Evolutionary conservation across 2,329 filamentous ascomycete species (phyloP).

Genomic region (Dryadomyces quercivorus): DNA sequence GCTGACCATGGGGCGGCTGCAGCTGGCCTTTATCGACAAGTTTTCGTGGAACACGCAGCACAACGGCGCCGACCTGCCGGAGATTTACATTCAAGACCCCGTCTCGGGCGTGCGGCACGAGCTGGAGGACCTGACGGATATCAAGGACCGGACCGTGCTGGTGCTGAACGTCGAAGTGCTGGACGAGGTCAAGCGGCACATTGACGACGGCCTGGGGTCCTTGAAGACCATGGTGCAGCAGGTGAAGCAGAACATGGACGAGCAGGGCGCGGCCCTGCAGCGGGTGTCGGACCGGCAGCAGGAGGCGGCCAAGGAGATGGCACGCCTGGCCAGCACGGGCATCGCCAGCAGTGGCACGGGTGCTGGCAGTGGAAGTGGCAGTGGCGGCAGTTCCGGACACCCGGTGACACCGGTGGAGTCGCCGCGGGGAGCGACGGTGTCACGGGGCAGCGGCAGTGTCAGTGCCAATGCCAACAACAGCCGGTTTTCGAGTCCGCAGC

Average conservation of each 20-base stretch:
- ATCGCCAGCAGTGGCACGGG: neutral
- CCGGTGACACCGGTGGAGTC: constrained; percentile 30
- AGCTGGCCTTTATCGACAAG: constrained; percentile 96
- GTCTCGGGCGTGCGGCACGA: constrained; percentile 95
- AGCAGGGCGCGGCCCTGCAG: constrained; percentile 71
- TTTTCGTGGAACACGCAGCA: constrained; percentile 98
- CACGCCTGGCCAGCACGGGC: constrained; percentile 36
- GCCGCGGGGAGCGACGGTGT: constrained; percentile 27
- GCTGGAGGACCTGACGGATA: constrained; percentile 80
- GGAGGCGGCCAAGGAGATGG: constrained; percentile 79
- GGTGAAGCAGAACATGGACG: constrained; percentile 70
- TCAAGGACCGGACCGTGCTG: constrained; percentile 91
- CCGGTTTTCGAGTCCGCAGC: constrained; percentile 37
- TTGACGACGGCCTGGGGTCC: constrained; percentile 79
- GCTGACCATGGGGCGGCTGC: constrained; percentile 74
- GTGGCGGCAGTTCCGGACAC: constrained; percentile 11
- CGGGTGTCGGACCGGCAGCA: constrained; percentile 83
- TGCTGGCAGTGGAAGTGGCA: too few species aligned
- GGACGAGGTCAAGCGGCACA: constrained; percentile 92
- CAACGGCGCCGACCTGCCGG: constrained; percentile 82
- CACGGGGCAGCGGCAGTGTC: constrained; percentile 25
- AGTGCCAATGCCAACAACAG: constrained; percentile 15
- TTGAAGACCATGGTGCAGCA: constrained; percentile 76
- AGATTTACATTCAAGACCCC: constrained; percentile 96
- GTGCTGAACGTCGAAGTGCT: constrained; percentile 86